phyloP scores from a whole-genome alignment of 169 alveolate genomes.

The Cryptosporidium muris region DNA sequence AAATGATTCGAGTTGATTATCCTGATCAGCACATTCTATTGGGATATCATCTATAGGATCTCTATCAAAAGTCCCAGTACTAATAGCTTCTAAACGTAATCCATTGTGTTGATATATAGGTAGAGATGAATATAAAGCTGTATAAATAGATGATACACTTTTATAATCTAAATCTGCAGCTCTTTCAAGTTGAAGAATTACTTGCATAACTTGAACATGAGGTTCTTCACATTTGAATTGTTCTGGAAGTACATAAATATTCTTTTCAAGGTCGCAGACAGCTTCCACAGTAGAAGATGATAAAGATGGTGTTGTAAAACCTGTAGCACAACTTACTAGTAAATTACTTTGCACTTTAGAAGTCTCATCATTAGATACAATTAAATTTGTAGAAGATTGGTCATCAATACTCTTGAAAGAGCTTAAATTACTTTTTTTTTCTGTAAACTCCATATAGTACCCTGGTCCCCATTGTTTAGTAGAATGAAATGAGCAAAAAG shows the following conservation, averaged over 20 bases:
- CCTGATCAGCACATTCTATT: slow-evolving; percentile 27
- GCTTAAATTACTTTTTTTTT: background rate
- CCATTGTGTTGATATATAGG: slow-evolving; percentile 56
- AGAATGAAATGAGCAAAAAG: slow-evolving; percentile 40
- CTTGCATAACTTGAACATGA: slow-evolving; percentile 52
- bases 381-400: no score
- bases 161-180: slow-evolving; percentile 56
- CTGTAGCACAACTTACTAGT: slow-evolving; percentile 28
- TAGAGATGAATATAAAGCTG: slow-evolving; percentile 38
- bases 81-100: slow-evolving; percentile 29
- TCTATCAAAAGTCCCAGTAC: slow-evolving; percentile 10
- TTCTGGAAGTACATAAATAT: slow-evolving; percentile 15
- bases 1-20: slow-evolving; percentile 43
- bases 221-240: slow-evolving; percentile 38
- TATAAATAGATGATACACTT: slow-evolving; percentile 42
- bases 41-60: background rate
- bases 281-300: slow-evolving; percentile 7
- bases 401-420: no score
- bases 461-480: slow-evolving; percentile 59
- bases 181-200: slow-evolving; percentile 4
- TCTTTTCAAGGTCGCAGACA: slow-evolving; percentile 28
- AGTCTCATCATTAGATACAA: background rate
- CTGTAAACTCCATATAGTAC: slow-evolving; percentile 15
- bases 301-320: slow-evolving; percentile 10
- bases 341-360: background rate